Conservation (phyloP, 345 rosid species). For the Lepidium africanum region DNA sequence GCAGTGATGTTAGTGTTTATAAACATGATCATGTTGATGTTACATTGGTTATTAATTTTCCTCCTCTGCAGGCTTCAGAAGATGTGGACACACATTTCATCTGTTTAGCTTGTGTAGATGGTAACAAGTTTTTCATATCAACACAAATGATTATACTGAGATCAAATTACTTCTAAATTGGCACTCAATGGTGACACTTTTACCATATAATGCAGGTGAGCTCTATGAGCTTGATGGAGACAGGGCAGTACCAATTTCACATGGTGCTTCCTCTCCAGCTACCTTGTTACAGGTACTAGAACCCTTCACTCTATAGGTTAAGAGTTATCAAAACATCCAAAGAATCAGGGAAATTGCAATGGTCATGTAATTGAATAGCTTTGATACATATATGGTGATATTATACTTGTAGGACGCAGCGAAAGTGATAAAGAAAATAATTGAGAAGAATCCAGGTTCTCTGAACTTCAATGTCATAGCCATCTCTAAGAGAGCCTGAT, state of each 20-base stretch:
- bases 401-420: conserved; percentile 58
- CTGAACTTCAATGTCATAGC: conserved; percentile 81
- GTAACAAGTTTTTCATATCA: conserved; percentile 29
- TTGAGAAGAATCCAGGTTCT: conserved; percentile 67
- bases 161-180: neutral
- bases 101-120: conserved; percentile 78
- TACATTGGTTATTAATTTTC: neutral
- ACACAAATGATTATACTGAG: neutral
- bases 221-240: conserved; percentile 94
- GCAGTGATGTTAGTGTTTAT: neutral
- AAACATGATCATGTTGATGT: neutral
- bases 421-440: conserved; percentile 59
- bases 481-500: conserved; percentile 36
- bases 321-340: neutral
- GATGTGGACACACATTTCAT: conserved; percentile 68
- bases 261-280: conserved; percentile 61
- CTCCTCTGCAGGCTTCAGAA: conserved; percentile 55
- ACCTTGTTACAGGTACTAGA: conserved; percentile 53
- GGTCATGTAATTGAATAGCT: neutral
- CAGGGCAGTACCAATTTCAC: conserved; percentile 66
- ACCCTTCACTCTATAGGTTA: neutral
- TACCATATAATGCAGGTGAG: conserved; percentile 34
- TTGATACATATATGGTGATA: neutral
- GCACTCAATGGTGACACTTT: neutral
- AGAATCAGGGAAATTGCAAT: neutral